These are phyloP conservation scores for Torulaspora pretoriensis DNA, from an alignment of 1,139 yeast genomes.

Conservation along the genomic window DNA sequence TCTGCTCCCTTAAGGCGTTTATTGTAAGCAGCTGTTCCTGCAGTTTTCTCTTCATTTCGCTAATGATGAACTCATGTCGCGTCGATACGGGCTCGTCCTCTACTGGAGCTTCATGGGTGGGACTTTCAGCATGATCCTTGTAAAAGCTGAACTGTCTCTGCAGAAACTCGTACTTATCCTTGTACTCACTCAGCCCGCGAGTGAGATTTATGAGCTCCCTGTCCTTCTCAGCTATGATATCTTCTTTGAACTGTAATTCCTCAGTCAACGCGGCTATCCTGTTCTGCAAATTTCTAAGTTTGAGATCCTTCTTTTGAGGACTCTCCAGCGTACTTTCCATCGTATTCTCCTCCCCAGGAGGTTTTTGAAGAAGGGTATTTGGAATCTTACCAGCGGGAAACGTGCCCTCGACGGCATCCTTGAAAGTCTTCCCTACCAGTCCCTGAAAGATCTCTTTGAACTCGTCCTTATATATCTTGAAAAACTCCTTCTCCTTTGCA, in stretches of 20 bases:
- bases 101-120: conserved; percentile 12
- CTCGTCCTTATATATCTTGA: conserved; percentile 33
- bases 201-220: conserved; percentile 21
- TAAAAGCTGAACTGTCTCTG: conserved; percentile 30
- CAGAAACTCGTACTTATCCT: conserved; percentile 27
- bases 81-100: conserved; percentile 19
- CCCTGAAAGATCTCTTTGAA: conserved; percentile 33
- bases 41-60: conserved; percentile 30
- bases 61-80: conserved; percentile 30
- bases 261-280: conserved; percentile 24
- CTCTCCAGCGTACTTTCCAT: not conserved
- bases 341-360: conserved; percentile 14
- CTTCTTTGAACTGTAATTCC: conserved; percentile 31
- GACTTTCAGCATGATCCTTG: conserved; percentile 24
- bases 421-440: conserved; percentile 27
- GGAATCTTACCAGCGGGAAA: conserved; percentile 21
- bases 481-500: conserved; percentile 29
- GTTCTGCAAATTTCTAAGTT: conserved; percentile 28
- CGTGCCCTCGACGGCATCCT: conserved; percentile 20
- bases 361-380: conserved; percentile 20
- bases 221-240: conserved; percentile 30
- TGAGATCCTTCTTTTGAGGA: conserved; percentile 14
- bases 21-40: conserved; percentile 31
- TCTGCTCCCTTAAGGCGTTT: conserved; percentile 19
- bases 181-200: conserved; percentile 18